A percentile compares a stretch with the other conserved stretches of the same genome.
Conservation (phyloP, 169 alveolate species). For the Theileria parva region DNA sequence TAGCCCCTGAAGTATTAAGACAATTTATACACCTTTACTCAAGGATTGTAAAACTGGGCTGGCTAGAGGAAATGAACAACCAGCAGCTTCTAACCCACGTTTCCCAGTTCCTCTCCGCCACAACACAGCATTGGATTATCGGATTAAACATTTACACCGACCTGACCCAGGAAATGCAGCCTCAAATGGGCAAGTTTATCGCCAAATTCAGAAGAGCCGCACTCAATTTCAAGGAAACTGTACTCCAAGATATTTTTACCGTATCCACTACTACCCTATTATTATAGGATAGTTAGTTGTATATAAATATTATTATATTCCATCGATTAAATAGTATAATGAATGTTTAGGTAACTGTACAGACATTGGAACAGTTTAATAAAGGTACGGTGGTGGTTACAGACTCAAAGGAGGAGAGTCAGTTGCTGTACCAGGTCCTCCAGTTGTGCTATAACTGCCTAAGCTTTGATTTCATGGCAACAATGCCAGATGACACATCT, state of each 20-base stretch:
- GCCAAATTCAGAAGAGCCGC: slow-evolving; percentile 90
- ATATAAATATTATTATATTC: not conserved
- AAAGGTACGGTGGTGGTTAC: slow-evolving; percentile 73
- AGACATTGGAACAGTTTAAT: slow-evolving; percentile 69
- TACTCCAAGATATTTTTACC: slow-evolving; percentile 85
- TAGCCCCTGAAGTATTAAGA: slow-evolving; percentile 87
- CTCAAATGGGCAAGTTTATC: slow-evolving; percentile 79
- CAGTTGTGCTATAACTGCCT: slow-evolving; percentile 87
- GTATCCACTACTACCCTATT: slow-evolving; percentile 56
- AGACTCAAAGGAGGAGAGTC: slow-evolving; percentile 74
- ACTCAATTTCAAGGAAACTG: slow-evolving; percentile 89
- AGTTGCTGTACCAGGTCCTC: slow-evolving; percentile 85
- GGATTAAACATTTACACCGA: slow-evolving; percentile 89
- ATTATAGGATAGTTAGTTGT: not conserved
- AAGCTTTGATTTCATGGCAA: slow-evolving; percentile 92
- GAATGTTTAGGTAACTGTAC: slow-evolving; percentile 52
- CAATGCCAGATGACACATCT: slow-evolving; percentile 92
- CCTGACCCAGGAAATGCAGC: slow-evolving; percentile 85
- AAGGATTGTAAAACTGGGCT: slow-evolving; percentile 85
- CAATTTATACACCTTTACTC: slow-evolving; percentile 85
- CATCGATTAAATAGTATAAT: not conserved
- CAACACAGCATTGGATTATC: slow-evolving; percentile 91
- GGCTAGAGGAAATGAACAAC: slow-evolving; percentile 85
- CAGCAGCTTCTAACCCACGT: slow-evolving; percentile 76
- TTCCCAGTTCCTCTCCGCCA: slow-evolving; percentile 82